phyloP scores from a whole-genome alignment of 495 filamentous ascomycete species.

The Neurospora sp. region DNA sequence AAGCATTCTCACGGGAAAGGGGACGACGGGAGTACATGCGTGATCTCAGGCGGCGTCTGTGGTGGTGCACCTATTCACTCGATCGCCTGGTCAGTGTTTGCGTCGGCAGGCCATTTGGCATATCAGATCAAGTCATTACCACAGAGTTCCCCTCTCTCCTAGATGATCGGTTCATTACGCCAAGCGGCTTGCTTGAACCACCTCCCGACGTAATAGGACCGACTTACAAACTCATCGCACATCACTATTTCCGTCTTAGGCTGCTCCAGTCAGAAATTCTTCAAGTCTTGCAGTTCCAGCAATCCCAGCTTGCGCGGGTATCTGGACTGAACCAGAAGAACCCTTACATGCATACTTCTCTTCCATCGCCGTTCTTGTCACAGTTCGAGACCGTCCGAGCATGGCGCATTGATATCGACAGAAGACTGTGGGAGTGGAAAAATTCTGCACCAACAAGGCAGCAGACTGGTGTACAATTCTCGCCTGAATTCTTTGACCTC shows the following conservation, averaged over 20 bases:
- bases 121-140: slow-evolving; percentile 87
- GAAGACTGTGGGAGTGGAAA: slow-evolving; percentile 78
- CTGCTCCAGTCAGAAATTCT: slow-evolving; percentile 91
- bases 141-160: slow-evolving; percentile 84
- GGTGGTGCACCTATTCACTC: slow-evolving; percentile 95
- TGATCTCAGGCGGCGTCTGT: slow-evolving; percentile 76
- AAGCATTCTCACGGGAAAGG: slow-evolving; percentile 36
- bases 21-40: slow-evolving; percentile 79
- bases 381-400: slow-evolving; percentile 77
- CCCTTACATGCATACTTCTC: slow-evolving; percentile 63
- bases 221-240: slow-evolving; percentile 79
- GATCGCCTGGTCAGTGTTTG: slow-evolving; percentile 87
- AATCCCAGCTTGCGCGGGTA: slow-evolving; percentile 53
- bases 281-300: slow-evolving; percentile 85
- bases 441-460: slow-evolving; percentile 63
- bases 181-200: slow-evolving; percentile 56
- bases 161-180: slow-evolving; percentile 85
- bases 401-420: slow-evolving; percentile 84
- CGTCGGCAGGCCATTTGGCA: slow-evolving; percentile 86
- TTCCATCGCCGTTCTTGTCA: slow-evolving; percentile 76
- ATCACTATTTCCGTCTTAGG: slow-evolving; percentile 88
- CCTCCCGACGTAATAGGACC: slow-evolving; percentile 39
- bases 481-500: slow-evolving; percentile 74
- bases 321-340: slow-evolving; percentile 50
- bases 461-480: slow-evolving; percentile 80